These are phyloP conservation scores for Chlamydomonas sp. DNA, from an alignment of 139 green algal species.

Conservation along the genomic window DNA sequence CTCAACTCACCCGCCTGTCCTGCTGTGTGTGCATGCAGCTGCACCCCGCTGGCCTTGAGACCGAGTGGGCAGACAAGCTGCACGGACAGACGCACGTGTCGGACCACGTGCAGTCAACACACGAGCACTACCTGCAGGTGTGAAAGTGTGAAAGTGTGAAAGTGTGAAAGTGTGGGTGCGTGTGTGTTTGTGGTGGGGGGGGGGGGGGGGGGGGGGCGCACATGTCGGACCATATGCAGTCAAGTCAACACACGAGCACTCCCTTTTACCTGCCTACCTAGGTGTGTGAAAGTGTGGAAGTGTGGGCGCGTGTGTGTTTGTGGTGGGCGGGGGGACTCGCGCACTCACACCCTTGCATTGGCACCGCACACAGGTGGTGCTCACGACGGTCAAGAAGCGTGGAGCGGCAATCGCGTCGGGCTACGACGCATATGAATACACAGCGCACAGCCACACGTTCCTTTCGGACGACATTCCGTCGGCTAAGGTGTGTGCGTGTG, in stretches of 20 bases:
- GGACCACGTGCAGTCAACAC: constrained; percentile 55
- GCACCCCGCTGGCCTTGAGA: no score
- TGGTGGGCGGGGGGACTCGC: no score
- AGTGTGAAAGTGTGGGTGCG: neutral
- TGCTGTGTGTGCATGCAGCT: no score
- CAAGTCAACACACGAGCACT: no score
- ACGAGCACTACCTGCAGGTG: constrained; percentile 87
- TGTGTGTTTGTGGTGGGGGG: no score
- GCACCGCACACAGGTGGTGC: constrained; percentile 56
- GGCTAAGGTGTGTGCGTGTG: no score
- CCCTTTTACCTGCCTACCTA: no score
- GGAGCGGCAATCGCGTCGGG: constrained; percentile 6
- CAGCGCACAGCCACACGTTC: constrained; percentile 79
- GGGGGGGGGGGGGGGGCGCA: no score
- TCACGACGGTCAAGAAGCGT: constrained; percentile 71
- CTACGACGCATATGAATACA: constrained; percentile 89
- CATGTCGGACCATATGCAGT: no score
- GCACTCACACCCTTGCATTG: no score
- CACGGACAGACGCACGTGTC: constrained; percentile 55
- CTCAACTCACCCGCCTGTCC: constrained; percentile 9
- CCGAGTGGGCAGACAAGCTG: constrained; percentile 85
- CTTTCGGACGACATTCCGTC: constrained; percentile 53
- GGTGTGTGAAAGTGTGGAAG: no score
- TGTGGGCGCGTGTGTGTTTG: no score
- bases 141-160: neutral